Evolutionary conservation across 2,329 filamentous ascomycete species (phyloP), one percentile per base, ranked within the genome.

Genomic region (Sclerotinia trifoliorum): DNA sequence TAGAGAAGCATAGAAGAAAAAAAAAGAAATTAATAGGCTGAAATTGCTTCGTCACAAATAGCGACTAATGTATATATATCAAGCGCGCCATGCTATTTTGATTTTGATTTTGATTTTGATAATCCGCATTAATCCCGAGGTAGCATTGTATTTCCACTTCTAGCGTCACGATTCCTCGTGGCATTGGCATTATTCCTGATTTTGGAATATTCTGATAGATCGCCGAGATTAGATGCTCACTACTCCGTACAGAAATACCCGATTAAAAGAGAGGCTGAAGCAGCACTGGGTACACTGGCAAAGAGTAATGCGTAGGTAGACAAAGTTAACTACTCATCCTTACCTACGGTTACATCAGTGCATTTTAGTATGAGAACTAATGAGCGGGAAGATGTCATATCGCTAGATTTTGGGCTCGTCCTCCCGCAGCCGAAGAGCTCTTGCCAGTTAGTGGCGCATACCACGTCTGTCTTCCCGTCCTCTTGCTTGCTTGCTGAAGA

Each of bases 391-490:
- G 48, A 46, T 49, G 26, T 51, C 56, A 63, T 44, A 35, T 46
- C 26, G 29, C 19, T 48, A 35, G 15, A 15, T 48, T 57, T 57
- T 7, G 21, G 52, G 32, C 24, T 19, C 46, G 13, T 42, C n/a
- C 48, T 61, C 58, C 56, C 46, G 56, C 57, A 32, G 56, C 48
- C 56, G 56, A 29, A 54, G 65, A 67, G 65, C 65, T 67, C 55
- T 67, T 67, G 60, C 65, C 65, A 67, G 42, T 26, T 35, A 19
- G 65, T 62, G 65, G 65, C 57, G 24, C 54, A 63, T 32, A 63
- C 65, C 49, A 48, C 57, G 35, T 46, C 24, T n/a, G 52, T 19
- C 24, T 19, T 61, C 19, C 55, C 51, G 35, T 52, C 51, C 29
- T 54, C 39, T 44, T 62, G 55, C 39, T 67, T 35, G n/a, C 29